Conservation (phyloP, 1,139 yeast genomes). For the Candida sp. region DNA sequence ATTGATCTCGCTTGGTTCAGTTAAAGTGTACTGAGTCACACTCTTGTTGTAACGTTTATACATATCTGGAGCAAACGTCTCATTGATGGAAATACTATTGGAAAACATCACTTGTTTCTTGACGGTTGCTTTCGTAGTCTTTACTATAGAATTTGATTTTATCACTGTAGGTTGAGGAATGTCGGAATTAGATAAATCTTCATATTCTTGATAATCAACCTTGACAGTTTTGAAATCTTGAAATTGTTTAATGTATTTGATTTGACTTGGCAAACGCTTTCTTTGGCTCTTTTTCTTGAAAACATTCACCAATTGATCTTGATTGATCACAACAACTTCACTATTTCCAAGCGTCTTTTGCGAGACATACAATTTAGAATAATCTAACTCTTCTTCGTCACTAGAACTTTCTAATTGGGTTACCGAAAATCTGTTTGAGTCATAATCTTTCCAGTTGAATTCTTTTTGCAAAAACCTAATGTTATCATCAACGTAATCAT, state of each 20-base stretch:
- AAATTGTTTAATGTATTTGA: slow-evolving; percentile 38
- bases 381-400: slow-evolving; percentile 7
- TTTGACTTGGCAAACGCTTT: slow-evolving; percentile 32
- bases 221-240: slow-evolving; percentile 33
- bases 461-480: slow-evolving; percentile 29
- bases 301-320: slow-evolving; percentile 26
- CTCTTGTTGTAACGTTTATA: slow-evolving; percentile 53
- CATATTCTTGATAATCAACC: slow-evolving; percentile 30
- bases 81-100: slow-evolving; percentile 39
- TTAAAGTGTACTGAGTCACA: slow-evolving; percentile 48
- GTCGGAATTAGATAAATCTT: slow-evolving; percentile 14
- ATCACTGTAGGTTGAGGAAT: neutral
- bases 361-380: neutral
- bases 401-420: slow-evolving; percentile 5
- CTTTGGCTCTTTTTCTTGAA: slow-evolving; percentile 27
- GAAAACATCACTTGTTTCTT: slow-evolving; percentile 37
- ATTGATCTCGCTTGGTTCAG: slow-evolving; percentile 43
- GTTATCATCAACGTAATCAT: slow-evolving; percentile 34
- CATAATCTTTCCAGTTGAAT: slow-evolving; percentile 25
- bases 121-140: neutral
- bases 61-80: slow-evolving; percentile 45
- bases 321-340: slow-evolving; percentile 21
- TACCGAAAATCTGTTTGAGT: slow-evolving; percentile 10
- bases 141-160: neutral
- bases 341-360: neutral